phyloP scores from a whole-genome alignment of 73 alveolate species.

The Effrenium voratum region DNA sequence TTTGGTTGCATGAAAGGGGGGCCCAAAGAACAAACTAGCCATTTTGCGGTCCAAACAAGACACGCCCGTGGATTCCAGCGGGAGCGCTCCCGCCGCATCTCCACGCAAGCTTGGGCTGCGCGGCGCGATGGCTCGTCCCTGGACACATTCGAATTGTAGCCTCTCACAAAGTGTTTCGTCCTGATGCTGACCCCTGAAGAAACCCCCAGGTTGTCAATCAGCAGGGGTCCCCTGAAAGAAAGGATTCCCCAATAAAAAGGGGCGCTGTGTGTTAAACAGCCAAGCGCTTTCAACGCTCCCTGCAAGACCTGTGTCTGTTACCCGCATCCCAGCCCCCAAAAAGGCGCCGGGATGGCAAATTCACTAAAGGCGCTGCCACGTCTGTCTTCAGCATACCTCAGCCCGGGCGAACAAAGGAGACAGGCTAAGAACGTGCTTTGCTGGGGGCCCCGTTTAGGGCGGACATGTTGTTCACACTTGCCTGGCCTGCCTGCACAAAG shows the following conservation, averaged over 20 bases:
- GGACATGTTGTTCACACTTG: no score
- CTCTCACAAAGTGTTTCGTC: no score
- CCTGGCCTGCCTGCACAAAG: background rate
- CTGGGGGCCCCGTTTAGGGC: no score
- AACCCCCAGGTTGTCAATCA: background rate
- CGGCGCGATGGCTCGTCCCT: slow-evolving; percentile 15
- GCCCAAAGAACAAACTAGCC: no score
- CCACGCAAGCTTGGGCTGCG: slow-evolving; percentile 23
- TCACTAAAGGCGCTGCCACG: background rate
- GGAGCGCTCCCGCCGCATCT: slow-evolving; percentile 38
- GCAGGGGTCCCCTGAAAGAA: background rate
- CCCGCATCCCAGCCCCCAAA: background rate
- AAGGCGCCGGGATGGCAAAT: no score
- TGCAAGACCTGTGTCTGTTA: background rate
- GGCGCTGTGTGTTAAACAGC: background rate
- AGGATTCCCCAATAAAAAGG: background rate
- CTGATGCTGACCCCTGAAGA: background rate
- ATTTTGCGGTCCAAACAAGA: no score
- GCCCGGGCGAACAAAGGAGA: no score
- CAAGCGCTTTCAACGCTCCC: background rate
- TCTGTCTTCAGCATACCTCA: slow-evolving; percentile 45
- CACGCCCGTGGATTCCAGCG: no score
- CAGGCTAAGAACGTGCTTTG: no score
- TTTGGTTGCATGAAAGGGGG: no score
- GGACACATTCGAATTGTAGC: background rate